Conservation (phyloP, 2,329 filamentous ascomycete species). For the Trichoderma sp. region DNA sequence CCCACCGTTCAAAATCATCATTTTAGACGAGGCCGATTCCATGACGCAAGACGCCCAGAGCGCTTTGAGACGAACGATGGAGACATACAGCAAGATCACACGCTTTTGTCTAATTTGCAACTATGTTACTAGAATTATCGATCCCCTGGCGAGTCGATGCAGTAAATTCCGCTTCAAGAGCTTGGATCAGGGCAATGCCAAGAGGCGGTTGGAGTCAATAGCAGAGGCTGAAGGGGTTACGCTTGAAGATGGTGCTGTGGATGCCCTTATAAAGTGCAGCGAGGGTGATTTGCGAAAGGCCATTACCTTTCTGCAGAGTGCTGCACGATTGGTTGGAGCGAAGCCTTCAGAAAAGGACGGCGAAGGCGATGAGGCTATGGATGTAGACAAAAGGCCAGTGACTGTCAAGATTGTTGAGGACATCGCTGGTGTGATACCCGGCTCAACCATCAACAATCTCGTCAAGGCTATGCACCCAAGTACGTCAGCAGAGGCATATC, state of each 20-base stretch:
- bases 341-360: slow-evolving; percentile 50
- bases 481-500: slow-evolving; percentile 66
- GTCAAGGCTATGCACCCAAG: slow-evolving; percentile 75
- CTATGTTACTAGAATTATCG: slow-evolving; percentile 97
- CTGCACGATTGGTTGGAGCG: slow-evolving; percentile 82
- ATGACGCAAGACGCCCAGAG: slow-evolving; percentile 99
- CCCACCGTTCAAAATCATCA: slow-evolving; percentile 98
- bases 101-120: slow-evolving; percentile 98
- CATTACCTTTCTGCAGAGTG: slow-evolving; percentile 94
- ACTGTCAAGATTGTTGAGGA: slow-evolving; percentile 85
- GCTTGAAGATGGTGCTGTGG: slow-evolving; percentile 76
- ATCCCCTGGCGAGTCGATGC: slow-evolving; percentile 89
- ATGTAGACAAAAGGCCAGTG: slow-evolving; percentile 61
- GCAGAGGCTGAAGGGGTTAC: slow-evolving; percentile 74
- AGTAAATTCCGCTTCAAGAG: slow-evolving; percentile 98
- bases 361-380: slow-evolving; percentile 63
- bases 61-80: slow-evolving; percentile 92
- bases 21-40: slow-evolving; percentile 95
- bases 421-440: slow-evolving; percentile 92
- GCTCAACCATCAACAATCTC: slow-evolving; percentile 68
- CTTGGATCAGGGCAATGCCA: slow-evolving; percentile 82
- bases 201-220: slow-evolving; percentile 77
- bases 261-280: slow-evolving; percentile 81
- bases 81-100: slow-evolving; percentile 95
- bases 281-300: slow-evolving; percentile 95